Conservation (phyloP, 306 rosid species). For the Castanea crenata region DNA sequence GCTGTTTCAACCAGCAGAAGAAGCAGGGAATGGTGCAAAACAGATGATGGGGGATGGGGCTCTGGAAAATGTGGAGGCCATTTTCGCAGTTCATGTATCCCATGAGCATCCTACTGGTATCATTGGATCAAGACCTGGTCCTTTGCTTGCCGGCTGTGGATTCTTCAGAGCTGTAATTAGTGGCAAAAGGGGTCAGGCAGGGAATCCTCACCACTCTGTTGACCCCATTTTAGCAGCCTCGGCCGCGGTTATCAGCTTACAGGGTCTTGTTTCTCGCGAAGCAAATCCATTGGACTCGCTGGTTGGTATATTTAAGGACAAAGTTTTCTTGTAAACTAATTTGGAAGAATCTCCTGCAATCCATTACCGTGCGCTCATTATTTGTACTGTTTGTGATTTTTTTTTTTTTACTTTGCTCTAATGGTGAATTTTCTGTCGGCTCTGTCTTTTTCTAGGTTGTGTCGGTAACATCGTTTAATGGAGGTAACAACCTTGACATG, state of each 20-base stretch:
- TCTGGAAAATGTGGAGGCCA: slow-evolving; percentile 80
- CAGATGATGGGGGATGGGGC: slow-evolving; percentile 90
- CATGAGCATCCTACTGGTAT: slow-evolving; percentile 74
- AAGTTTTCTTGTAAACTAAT: too few species aligned
- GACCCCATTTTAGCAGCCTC: slow-evolving; percentile 88
- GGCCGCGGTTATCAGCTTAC: slow-evolving; percentile 82
- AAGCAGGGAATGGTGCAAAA: slow-evolving; percentile 97
- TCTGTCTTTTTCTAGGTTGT: slow-evolving; percentile 50
- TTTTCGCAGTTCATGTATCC: slow-evolving; percentile 89
- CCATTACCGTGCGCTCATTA: not conserved
- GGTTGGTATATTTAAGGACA: slow-evolving; percentile 28
- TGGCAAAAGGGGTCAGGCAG: slow-evolving; percentile 47
- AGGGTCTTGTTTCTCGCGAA: slow-evolving; percentile 94
- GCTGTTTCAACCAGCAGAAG: slow-evolving; percentile 97
- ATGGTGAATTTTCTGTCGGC: not conserved
- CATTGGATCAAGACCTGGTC: slow-evolving; percentile 89
- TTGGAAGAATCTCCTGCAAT: too few species aligned
- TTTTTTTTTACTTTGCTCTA: not conserved
- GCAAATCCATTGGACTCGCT: slow-evolving; percentile 89
- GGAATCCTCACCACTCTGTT: slow-evolving; percentile 49
- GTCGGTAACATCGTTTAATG: slow-evolving; percentile 79
- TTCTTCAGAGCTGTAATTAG: slow-evolving; percentile 77
- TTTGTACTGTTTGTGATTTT: not conserved
- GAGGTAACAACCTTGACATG: slow-evolving; percentile 70
- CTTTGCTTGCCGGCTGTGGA: slow-evolving; percentile 92